Evolutionary conservation across 163 green algal species (phyloP).

Genomic region (Chlamydomonas reinhardtii): DNA sequence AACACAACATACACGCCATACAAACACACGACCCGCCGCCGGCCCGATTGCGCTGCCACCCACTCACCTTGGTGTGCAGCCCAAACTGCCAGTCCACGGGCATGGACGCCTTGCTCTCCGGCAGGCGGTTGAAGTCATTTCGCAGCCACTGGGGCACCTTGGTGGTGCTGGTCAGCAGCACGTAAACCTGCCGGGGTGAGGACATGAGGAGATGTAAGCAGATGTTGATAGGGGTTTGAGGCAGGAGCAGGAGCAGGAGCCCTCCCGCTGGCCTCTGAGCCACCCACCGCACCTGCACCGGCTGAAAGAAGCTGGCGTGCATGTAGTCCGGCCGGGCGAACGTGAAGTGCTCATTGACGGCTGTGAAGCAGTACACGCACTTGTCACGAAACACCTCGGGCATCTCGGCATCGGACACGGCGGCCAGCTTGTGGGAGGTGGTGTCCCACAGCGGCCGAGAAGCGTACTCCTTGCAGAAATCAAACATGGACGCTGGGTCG

Average conservation of each 20-base stretch:
- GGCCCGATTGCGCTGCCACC: too few species aligned
- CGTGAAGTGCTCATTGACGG: constrained; percentile 28
- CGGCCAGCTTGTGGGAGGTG: neutral
- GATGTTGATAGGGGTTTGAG: neutral
- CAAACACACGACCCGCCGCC: too few species aligned
- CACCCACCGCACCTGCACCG: neutral
- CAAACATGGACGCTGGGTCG: neutral
- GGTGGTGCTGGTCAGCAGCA: neutral
- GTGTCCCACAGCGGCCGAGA: neutral
- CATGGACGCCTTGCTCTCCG: neutral
- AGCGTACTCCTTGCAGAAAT: neutral
- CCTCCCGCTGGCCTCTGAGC: too few species aligned
- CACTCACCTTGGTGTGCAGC: neutral
- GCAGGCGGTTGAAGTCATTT: constrained; percentile 4
- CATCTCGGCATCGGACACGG: neutral
- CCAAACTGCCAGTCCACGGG: neutral
- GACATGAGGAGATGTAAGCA: neutral
- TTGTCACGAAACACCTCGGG: neutral
- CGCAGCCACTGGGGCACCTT: constrained; percentile 16
- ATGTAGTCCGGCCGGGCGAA: constrained; percentile 14
- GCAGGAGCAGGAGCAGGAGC: neutral
- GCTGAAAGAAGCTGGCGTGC: neutral
- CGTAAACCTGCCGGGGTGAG: neutral
- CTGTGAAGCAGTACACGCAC: neutral
- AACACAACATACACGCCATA: too few species aligned